These are phyloP conservation scores for Verbascum thapsus DNA, from an alignment of 257 asterid genomes.

Conservation along the genomic window DNA sequence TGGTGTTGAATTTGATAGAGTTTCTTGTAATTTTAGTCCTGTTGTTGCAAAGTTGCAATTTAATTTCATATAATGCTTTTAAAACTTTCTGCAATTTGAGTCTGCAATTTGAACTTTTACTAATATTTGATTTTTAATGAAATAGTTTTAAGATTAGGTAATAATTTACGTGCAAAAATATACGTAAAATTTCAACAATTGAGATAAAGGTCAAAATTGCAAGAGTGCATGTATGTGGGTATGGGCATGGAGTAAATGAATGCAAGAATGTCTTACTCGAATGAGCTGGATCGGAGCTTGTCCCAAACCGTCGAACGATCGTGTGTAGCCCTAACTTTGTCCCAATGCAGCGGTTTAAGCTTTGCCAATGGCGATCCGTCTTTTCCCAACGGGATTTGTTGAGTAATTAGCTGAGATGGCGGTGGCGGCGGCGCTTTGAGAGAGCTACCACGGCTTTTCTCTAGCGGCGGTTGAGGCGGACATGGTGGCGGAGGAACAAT, in stretches of 20 bases:
- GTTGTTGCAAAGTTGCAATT: too few species aligned
- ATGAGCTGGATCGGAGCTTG: constrained; percentile 85
- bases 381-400: constrained; percentile 59
- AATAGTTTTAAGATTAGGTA: too few species aligned
- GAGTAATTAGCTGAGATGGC: constrained; percentile 40
- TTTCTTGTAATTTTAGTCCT: too few species aligned
- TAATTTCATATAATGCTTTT: too few species aligned
- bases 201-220: too few species aligned
- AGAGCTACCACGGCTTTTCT: constrained; percentile 29
- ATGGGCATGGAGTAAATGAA: not conserved
- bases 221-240: too few species aligned
- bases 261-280: constrained; percentile 61
- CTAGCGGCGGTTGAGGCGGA: constrained; percentile 60
- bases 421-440: constrained; percentile 70
- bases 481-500: constrained; percentile 60
- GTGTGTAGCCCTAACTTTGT: constrained; percentile 90
- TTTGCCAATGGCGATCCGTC: constrained; percentile 77
- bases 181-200: too few species aligned
- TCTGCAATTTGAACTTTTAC: too few species aligned
- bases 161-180: too few species aligned
- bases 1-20: too few species aligned
- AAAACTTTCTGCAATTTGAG: too few species aligned
- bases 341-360: constrained; percentile 97
- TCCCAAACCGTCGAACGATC: constrained; percentile 96
- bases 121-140: too few species aligned